A percentile compares a stretch with the other conserved stretches of the same genome.
Evolutionary conservation across 331 rosid species (phyloP).

Genomic region (Pyracantha coccinea): DNA sequence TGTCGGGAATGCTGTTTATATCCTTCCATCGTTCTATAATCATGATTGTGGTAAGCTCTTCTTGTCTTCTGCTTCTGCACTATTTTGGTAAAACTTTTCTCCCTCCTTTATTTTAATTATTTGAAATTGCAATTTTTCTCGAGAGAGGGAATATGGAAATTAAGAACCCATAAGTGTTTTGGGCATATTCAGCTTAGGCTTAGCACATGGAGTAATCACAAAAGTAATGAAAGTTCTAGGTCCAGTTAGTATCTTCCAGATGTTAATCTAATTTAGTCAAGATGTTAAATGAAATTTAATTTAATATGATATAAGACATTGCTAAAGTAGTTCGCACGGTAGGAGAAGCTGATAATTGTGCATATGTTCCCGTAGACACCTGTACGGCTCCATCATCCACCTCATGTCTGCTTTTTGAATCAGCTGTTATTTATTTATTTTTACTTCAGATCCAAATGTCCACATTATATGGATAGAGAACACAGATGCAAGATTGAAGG

Average conservation of each 20-base stretch:
- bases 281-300: background rate
- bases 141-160: background rate
- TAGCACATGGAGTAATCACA: background rate
- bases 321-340: background rate
- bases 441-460: conserved; percentile 74
- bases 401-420: conserved; percentile 5
- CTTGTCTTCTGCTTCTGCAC: conserved; percentile 1
- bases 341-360: background rate
- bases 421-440: background rate
- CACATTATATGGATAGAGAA: conserved; percentile 86
- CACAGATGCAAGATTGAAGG: conserved; percentile 63
- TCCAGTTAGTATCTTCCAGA: background rate
- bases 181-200: background rate
- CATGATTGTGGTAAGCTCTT: conserved; percentile 75
- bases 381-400: background rate
- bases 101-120: background rate
- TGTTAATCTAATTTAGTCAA: background rate
- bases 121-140: background rate
- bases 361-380: background rate
- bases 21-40: conserved; percentile 91
- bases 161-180: background rate
- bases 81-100: background rate
- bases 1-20: conserved; percentile 79
- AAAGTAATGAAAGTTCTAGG: background rate
- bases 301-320: background rate